Base-by-base conservation (phyloP, 1,139 yeast genomes). In the Torulaspora pretoriensis region DNA sequence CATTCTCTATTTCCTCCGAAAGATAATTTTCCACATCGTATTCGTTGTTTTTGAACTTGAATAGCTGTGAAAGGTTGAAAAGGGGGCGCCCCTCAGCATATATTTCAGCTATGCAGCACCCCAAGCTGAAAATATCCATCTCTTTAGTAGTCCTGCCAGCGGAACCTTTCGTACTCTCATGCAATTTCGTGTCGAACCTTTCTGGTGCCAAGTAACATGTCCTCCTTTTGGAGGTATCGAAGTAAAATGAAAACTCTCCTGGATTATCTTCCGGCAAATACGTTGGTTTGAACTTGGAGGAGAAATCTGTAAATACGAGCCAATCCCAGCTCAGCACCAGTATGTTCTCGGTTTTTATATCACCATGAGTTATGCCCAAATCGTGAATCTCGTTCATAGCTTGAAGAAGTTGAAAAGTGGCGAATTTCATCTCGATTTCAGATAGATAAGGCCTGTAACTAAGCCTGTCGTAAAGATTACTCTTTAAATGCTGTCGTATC, bases 201-300 rank as follows among this genome's bases (percentile, higher is more conserved):
- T 94, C 99, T 0, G 99, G 98, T 0, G 98, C 97, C 41, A 94
- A 67, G 63, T 90, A 92, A 65, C 98, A 92, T 2, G 81, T 78
- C 57, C 96, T 73, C 53, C 97, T 71, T 59, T 80, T 88, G 1
- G 95, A 85, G 3, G 92, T 85, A 66, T 92, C 97, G 62, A 89
- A 94, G 63, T 82, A 94, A 60, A 90, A 92, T 0, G 95, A 81
- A 58, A 85, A 92, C 54, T 85, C 92, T n/a, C 92, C 86, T 0
- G 97, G 97, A 59, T 94, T 92, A 56, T 89, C 95, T 54, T 87
- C 96, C 0, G 97, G 97, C 24, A 94, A 68, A 56, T 74, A 82
- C 0, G 80, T 81, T 0, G 99, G 99, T 63, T 94, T 94, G 12
- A 63, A 40, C 61, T 78, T 78, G 2, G 80, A 73, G 2, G 96